phyloP scores from a whole-genome alignment of 768 basidiomycete genomes.

The Hortiboletus flavorubellus region DNA sequence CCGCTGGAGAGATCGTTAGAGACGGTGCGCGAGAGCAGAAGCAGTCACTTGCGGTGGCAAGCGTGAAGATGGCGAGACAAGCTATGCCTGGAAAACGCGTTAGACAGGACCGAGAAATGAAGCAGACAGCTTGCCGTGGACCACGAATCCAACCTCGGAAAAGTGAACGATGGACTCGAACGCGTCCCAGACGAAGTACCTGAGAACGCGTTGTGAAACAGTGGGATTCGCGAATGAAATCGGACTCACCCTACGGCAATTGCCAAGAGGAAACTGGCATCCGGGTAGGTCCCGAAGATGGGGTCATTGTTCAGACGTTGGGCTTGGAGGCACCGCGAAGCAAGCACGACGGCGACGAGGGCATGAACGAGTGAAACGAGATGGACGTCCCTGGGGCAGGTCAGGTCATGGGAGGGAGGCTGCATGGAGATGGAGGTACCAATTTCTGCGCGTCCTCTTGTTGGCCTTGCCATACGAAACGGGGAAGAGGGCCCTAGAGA shows the following conservation, averaged over 20 bases:
- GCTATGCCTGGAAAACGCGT: conserved; percentile 43
- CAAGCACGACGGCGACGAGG: conserved; percentile 60
- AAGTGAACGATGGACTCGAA: conserved; percentile 68
- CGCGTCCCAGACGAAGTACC: conserved; percentile 84
- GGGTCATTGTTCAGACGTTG: conserved; percentile 53
- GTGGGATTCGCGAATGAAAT: background rate
- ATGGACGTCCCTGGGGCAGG: conserved; percentile 55
- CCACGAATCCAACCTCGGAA: conserved; percentile 67
- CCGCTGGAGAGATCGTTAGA: conserved; percentile 37
- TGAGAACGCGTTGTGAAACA: conserved; percentile 20
- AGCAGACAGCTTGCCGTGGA: conserved; percentile 54
- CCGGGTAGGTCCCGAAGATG: conserved; percentile 71
- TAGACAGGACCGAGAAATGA: background rate
- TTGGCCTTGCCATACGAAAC: conserved; percentile 47
- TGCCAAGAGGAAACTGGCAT: conserved; percentile 56
- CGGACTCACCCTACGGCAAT: conserved; percentile 63
- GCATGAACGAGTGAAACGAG: conserved; percentile 74
- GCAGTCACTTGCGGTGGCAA: conserved; percentile 60
- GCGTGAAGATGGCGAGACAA: conserved; percentile 62
- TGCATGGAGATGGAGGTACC: conserved; percentile 36
- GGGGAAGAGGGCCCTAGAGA: conserved; percentile 47
- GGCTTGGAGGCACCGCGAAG: conserved; percentile 49
- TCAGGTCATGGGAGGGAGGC: background rate
- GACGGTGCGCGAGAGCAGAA: background rate
- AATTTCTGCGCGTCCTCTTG: conserved; percentile 52